Conservation (phyloP, 169 alveolate genomes). For the Plasmodium falciparum region DNA sequence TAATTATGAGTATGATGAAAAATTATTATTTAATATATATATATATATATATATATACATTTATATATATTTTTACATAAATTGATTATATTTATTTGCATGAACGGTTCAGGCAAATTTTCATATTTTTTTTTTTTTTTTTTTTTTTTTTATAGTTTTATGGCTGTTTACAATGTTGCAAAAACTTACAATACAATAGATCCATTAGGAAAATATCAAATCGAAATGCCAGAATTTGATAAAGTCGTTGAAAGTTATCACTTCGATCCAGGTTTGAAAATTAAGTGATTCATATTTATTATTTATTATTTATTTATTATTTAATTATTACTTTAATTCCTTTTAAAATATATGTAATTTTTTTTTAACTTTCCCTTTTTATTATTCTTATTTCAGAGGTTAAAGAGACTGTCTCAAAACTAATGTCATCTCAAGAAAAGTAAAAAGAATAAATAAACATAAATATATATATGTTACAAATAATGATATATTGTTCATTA, state of each 20-base stretch:
- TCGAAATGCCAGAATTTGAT: conserved; percentile 77
- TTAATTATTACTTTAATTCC: not conserved
- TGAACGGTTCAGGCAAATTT: too few species aligned
- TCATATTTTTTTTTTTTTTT: not conserved
- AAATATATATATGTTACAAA: not conserved
- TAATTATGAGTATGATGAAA: conserved; percentile 61
- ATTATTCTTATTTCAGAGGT: conserved; percentile 22
- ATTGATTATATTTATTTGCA: too few species aligned
- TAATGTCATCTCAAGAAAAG: conserved; percentile 74
- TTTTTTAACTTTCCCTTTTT: too few species aligned
- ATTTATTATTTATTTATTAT: not conserved
- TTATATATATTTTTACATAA: not conserved
- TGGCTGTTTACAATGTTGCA: conserved; percentile 67
- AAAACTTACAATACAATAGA: conserved; percentile 69
- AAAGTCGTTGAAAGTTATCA: conserved; percentile 74
- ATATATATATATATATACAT: not conserved
- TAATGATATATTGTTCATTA: too few species aligned
- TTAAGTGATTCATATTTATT: not conserved
- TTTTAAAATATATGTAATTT: not conserved
- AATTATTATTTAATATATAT: not conserved
- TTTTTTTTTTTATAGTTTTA: conserved; percentile 30
- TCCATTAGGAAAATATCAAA: conserved; percentile 71
- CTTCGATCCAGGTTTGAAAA: conserved; percentile 60
- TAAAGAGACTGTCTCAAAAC: conserved; percentile 66
- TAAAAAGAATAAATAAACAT: conserved; percentile 9